These are phyloP conservation scores for Pisolithus orientalis DNA, from an alignment of 768 basidiomycete genomes.

Conservation along the genomic window DNA sequence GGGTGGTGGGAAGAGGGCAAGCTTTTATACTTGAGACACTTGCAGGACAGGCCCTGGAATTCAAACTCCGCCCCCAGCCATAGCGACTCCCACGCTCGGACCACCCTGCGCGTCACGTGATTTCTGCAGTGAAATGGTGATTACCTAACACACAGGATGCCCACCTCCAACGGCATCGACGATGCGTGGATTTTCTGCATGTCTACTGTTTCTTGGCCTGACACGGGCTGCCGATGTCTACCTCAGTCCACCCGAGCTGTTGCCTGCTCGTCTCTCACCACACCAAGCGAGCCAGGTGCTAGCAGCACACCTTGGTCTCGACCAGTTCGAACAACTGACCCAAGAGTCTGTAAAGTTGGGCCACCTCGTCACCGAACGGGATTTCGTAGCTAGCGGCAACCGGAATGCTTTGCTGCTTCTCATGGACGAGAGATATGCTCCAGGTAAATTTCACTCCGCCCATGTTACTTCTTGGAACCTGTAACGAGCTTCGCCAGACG, in stretches of 20 bases:
- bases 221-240: slow-evolving; percentile 54
- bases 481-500: slow-evolving; percentile 31
- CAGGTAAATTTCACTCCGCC: slow-evolving; percentile 36
- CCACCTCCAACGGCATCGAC: not conserved
- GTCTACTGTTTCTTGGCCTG: slow-evolving; percentile 27
- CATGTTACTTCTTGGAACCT: not conserved
- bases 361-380: slow-evolving; percentile 27
- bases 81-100: slow-evolving; percentile 41
- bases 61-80: slow-evolving; percentile 36
- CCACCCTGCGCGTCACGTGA: slow-evolving; percentile 14
- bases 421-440: slow-evolving; percentile 47
- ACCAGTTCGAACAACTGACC: slow-evolving; percentile 50
- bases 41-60: slow-evolving; percentile 32
- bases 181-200: slow-evolving; percentile 18
- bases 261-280: slow-evolving; percentile 38
- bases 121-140: not conserved
- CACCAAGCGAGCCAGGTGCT: slow-evolving; percentile 55
- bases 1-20: slow-evolving; percentile 26
- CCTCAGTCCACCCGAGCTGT: slow-evolving; percentile 41
- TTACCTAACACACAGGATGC: not conserved
- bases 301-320: slow-evolving; percentile 67
- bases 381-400: slow-evolving; percentile 53
- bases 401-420: slow-evolving; percentile 49
- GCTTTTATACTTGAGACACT: slow-evolving; percentile 37
- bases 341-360: slow-evolving; percentile 22